Conservation (phyloP, 371 early-diverging fungal genomes). For the Apophysomyces trapeziformis region DNA sequence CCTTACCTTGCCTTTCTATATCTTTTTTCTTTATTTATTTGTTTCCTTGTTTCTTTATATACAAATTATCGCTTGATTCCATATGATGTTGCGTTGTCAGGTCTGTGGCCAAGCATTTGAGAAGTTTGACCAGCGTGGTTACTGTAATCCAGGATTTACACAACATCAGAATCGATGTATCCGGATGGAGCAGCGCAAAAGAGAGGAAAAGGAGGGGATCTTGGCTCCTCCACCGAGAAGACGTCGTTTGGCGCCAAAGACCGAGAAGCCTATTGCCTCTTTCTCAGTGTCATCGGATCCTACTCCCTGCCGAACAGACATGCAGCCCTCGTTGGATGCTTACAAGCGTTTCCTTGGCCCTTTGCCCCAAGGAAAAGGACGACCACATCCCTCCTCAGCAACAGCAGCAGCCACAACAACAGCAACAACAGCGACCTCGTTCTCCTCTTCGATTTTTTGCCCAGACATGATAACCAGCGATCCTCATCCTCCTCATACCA, state of each 20-base stretch:
- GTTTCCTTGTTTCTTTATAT: not conserved
- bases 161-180: slow-evolving; percentile 46
- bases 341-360: not conserved
- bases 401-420: too few relatives aligned
- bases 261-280: not conserved
- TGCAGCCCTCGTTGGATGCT: not conserved
- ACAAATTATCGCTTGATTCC: not conserved
- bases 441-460: too few relatives aligned
- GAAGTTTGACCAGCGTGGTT: slow-evolving; percentile 46
- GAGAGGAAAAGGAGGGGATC: not conserved
- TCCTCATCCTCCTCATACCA: not conserved
- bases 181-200: slow-evolving; percentile 15
- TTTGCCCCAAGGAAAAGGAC: too few relatives aligned
- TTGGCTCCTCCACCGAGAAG: not conserved
- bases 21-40: not conserved
- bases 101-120: slow-evolving; percentile 39
- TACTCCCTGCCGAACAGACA: too few relatives aligned
- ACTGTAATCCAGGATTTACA: slow-evolving; percentile 45
- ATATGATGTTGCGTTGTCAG: slow-evolving; percentile 18
- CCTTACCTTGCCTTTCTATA: not conserved
- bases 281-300: not conserved
- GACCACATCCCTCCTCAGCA: too few relatives aligned
- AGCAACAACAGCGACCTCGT: too few relatives aligned
- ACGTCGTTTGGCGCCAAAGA: not conserved
- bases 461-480: too few relatives aligned